phyloP scores from a whole-genome alignment of 768 basidiomycete species.

The Leccinellum albellum region DNA sequence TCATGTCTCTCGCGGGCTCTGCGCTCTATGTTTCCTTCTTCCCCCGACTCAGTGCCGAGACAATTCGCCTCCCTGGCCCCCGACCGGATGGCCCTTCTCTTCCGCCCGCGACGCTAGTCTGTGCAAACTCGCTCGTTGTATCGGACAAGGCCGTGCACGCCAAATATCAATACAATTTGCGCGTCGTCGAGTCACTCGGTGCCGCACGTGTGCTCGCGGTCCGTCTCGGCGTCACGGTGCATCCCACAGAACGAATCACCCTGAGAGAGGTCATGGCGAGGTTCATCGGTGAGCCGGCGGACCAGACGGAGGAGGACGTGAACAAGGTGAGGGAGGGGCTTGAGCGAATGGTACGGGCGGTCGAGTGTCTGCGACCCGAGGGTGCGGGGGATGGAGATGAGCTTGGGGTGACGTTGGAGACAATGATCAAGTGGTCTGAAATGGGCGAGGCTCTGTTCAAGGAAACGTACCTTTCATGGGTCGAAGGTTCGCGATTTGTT shows the following conservation, averaged over 20 bases:
- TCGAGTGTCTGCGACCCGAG: conserved; percentile 51
- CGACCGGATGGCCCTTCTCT: conserved; percentile 9
- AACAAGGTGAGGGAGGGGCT: conserved; percentile 45
- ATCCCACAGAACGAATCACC: conserved; percentile 49
- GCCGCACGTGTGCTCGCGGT: conserved; percentile 72
- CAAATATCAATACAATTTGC: conserved; percentile 79
- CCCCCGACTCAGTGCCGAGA: conserved; percentile 63
- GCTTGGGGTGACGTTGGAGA: conserved; percentile 66
- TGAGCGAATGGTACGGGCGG: conserved; percentile 42
- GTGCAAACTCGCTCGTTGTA: conserved; percentile 61
- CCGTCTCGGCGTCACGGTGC: conserved; percentile 44
- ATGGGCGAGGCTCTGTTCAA: conserved; percentile 53
- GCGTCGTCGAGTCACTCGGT: conserved; percentile 86
- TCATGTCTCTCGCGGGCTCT: conserved; percentile 66
- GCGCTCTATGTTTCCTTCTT: conserved; percentile 82
- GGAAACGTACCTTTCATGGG: conserved; percentile 72
- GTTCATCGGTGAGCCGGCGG: conserved; percentile 43
- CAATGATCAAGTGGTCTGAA: conserved; percentile 67
- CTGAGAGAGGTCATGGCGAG: conserved; percentile 64
- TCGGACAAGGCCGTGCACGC: conserved; percentile 78
- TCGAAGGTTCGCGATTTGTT: conserved; percentile 55
- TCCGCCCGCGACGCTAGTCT: conserved; percentile 29
- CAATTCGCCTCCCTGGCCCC: conserved; percentile 56
- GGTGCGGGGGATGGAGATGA: conserved; percentile 37
- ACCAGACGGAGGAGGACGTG: conserved; percentile 38